Base-by-base conservation (phyloP, 441 rosid species). In the Adansonia gregorii region DNA sequence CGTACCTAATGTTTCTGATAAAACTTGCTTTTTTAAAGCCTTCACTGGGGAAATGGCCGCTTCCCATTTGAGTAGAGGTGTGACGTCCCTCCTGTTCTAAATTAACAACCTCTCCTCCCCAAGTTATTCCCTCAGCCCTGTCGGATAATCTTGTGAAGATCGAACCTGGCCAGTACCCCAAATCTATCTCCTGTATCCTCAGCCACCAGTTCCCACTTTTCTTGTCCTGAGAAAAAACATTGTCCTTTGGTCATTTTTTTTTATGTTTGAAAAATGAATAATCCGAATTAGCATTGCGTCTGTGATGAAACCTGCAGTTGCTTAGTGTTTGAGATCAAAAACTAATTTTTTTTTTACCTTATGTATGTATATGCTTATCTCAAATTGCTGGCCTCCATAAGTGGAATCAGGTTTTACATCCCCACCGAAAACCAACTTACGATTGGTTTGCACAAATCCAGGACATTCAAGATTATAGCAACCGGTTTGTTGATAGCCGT, bases 91-190 rank as follows among this genome's bases (percentile, higher is more conserved):
- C 6, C 6, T 39, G 0, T 11, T 17, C 0, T 8, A 0, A 0
- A 55, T 78, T 63, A 0, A 61, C 6, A 2, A 79, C 22, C 69
- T 72, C 78, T 19, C 82, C 86, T 1, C 85, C 87, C 82, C 78
- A 83, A 15, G 0, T 31, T 59, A 81, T 27, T 1, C 2, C 0
- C 0, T 17, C 72, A 2, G 87, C 54, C 15, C 63, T 41, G 10
- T 63, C 64, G 4, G 73, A 75, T 48, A 79, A 43, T 35, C 35
- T 31, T 19, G 76, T 77, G 35, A 83, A 83, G 15, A 83, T 22
- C 1, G 73, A 35, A 20, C 72, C 8, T 39, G 86, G 87, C 86
- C 83, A 84, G 3, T 83, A 84, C 14, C 89, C 89, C 12, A 84
- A 0, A 6, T 39, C 31, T 31, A 14, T 3, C 8, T 12, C 27